phyloP scores from a whole-genome alignment of 31 red algal genomes.

The Pterothamnion heteromorphum region DNA sequence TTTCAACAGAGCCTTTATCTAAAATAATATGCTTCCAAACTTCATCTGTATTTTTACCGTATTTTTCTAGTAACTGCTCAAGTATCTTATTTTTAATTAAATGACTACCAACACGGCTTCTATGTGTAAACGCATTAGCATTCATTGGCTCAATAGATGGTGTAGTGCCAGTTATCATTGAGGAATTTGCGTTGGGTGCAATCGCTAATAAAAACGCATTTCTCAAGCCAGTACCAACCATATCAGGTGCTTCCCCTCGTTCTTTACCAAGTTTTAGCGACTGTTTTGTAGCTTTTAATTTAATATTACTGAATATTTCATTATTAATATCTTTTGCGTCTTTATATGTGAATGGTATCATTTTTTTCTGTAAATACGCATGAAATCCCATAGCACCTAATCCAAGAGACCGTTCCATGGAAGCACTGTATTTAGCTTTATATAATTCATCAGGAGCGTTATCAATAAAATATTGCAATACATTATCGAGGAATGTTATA shows the following conservation, averaged over 20 bases:
- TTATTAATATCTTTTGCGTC: neutral
- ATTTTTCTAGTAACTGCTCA: neutral
- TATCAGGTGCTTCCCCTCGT: neutral
- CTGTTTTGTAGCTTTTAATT: neutral
- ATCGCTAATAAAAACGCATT: neutral
- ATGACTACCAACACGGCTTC: neutral
- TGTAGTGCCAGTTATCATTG: neutral
- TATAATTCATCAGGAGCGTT: neutral
- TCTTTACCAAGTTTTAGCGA: neutral
- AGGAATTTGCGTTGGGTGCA: neutral
- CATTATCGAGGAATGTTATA: neutral
- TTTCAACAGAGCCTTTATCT: neutral
- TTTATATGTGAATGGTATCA: neutral
- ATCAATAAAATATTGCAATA: conserved; percentile 3
- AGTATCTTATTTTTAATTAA: neutral
- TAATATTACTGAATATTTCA: neutral
- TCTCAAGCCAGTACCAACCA: neutral
- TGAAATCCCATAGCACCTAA: neutral
- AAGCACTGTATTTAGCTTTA: neutral
- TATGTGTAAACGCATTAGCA: neutral
- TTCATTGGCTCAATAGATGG: neutral
- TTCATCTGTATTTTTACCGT: neutral
- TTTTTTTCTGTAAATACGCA: neutral
- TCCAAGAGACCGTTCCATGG: neutral
- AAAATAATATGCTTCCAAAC: neutral